Evolutionary conservation across 1,284 basidiomycete species (phyloP).

Genomic region (Vanrija humicola): DNA sequence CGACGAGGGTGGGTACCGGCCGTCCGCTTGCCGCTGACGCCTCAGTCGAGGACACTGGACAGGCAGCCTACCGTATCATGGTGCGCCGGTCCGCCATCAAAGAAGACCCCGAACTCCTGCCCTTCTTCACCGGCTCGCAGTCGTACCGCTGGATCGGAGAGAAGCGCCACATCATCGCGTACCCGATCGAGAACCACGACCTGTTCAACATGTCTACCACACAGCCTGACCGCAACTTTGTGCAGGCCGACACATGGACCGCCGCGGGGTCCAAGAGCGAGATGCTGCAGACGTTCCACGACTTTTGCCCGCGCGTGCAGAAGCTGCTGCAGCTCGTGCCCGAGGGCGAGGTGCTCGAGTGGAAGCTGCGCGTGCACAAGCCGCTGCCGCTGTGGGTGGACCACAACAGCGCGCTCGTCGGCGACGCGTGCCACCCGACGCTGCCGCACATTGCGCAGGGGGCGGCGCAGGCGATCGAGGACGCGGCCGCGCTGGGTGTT

Average conservation of each 20-base stretch:
- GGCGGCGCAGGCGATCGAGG: conserved; percentile 48
- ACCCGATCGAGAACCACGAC: conserved; percentile 41
- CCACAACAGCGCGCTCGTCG: conserved; percentile 30
- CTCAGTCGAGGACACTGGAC: conserved; percentile 43
- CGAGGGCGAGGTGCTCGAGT: conserved; percentile 45
- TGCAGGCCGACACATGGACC: conserved; percentile 43
- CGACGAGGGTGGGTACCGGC: conserved; percentile 34
- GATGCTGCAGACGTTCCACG: conserved; percentile 42
- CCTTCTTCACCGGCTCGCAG: conserved; percentile 37
- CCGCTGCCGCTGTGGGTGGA: conserved; percentile 46
- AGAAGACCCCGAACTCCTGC: conserved; percentile 44
- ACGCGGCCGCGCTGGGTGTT: conserved; percentile 45
- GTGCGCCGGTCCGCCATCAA: conserved; percentile 37
- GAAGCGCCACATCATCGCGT: conserved; percentile 46
- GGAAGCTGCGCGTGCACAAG: conserved; percentile 45
- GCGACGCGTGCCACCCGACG: conserved; percentile 42
- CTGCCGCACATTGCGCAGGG: conserved; percentile 45
- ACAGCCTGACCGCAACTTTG: conserved; percentile 45
- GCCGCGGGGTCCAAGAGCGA: conserved; percentile 38
- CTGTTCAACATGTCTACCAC: conserved; percentile 48
- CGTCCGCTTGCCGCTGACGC: too few species aligned
- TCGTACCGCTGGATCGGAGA: conserved; percentile 48
- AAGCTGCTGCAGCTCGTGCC: conserved; percentile 45
- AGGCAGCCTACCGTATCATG: conserved; percentile 49
- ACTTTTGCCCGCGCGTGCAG: conserved; percentile 45